Evolutionary conservation across 129 eudicot species (phyloP), one percentile per base, ranked within the genome.

Genomic region (Pseudognaphalium luteoalbum): DNA sequence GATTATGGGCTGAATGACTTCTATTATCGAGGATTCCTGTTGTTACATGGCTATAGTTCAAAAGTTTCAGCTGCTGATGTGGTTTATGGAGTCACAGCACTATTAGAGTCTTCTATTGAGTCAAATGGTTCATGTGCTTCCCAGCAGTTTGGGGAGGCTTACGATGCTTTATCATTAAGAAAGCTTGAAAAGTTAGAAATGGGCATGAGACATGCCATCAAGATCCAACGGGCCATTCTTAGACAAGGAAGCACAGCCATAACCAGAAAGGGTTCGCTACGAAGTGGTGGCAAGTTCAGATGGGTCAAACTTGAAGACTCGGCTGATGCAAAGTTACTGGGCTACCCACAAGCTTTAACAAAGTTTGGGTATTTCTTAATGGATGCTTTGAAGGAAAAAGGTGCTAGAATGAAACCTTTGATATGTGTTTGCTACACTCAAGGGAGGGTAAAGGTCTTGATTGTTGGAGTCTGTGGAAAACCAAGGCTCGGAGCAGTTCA

Each of bases 221-320:
- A 89, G 81, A 96, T 95, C 17, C 99, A 95, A 81, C 79, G 99
- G 42, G 96, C 96, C 68, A 91, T 92, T 61, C 86, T 95, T 12
- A 83, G 99, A 76, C 97, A 91, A 84, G 99, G 99, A 33, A 95
- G 99, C 76, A 73, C 89, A 0, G 97, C 92, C 11, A 95, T 95
- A 72, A 95, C 96, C 51, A 77, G 86, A 78, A 95, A 87, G 75
- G 99, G 99, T 19, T 83, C 89, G 1, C 89, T 95, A 63, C 83
- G 99, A 87, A 95, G 99, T 62, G 96, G 96, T 21, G 80, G 95
- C 17, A 95, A 85, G 69, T 95, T 95, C 76, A 83, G 99, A 85
- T 95, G 97, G 99, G 97, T 95, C 56, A 91, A 89, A 72, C 92
- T 95, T 6, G 99, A 91, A 78, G 97, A 95, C 75, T 87, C 99